Conservation (phyloP, 257 asterid species). For the Fraxinus excelsior region DNA sequence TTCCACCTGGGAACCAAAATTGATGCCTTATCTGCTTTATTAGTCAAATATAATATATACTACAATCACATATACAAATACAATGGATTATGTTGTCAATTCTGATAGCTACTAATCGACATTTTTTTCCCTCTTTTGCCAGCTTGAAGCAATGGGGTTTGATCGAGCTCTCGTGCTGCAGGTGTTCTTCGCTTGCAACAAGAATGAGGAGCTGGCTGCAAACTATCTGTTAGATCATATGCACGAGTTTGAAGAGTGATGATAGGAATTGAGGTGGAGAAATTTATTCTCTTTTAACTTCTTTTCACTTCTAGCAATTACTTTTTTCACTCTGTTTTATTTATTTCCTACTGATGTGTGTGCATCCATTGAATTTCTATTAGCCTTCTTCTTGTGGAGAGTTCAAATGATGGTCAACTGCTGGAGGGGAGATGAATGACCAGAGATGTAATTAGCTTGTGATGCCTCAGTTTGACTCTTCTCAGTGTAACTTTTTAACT, state of each 20-base stretch:
- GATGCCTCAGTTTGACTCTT: background rate
- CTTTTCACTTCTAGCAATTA: background rate
- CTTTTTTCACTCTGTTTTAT: background rate
- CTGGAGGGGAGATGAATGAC: slow-evolving; percentile 14
- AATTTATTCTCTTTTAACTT: background rate
- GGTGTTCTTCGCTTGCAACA: slow-evolving; percentile 91
- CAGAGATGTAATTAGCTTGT: slow-evolving; percentile 25
- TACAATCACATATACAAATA: background rate
- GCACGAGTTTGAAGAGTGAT: slow-evolving; percentile 76
- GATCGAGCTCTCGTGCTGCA: slow-evolving; percentile 70
- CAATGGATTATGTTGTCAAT: background rate
- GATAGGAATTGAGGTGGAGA: slow-evolving; percentile 10
- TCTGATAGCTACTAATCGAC: background rate
- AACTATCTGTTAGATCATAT: slow-evolving; percentile 90
- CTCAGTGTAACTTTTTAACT: background rate
- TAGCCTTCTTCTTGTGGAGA: slow-evolving; percentile 11
- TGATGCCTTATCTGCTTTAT: background rate
- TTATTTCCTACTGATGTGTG: background rate
- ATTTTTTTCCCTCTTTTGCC: slow-evolving; percentile 14
- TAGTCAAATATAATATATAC: background rate
- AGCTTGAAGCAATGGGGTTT: slow-evolving; percentile 98
- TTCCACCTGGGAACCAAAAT: background rate
- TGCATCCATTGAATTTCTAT: slow-evolving; percentile 10
- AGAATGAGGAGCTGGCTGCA: slow-evolving; percentile 89
- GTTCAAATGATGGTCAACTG: slow-evolving; percentile 11